Evolutionary conservation across 139 green algal species (phyloP), one percentile per base, ranked within the genome.

Genomic region (Volvox reticuliferus): DNA sequence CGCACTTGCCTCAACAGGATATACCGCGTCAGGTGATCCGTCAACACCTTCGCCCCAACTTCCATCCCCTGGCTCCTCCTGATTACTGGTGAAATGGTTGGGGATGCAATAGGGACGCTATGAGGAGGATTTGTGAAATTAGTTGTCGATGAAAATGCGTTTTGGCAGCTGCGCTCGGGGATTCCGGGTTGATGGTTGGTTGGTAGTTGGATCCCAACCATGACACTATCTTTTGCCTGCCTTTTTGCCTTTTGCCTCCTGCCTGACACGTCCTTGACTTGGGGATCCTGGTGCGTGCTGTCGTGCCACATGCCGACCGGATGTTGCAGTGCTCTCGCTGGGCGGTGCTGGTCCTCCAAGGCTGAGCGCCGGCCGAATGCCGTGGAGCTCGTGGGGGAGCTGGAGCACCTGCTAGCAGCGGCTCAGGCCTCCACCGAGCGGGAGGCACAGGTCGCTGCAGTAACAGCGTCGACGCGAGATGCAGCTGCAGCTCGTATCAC

Each of bases 301-400:
- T 9, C 44, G 9, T 55, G 44, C 44, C 44, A 55, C 9, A 55
- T 55, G 44, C 44, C 44, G 44, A 14, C 44, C 44, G 44, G 44
- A 55, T 55, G 5, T 55, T 44, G 19, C 83, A 88, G 83, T 28
- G 17, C 67, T 12, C 83, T 88, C 24, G 83, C 83, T 36, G 35
- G 13, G 2, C 83, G 83, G 35, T 88, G 83, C 83, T 88, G 67
- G 67, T 33, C 83, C 35, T 12, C 22, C 35, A 67, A 37, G 32
- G 63, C 83, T 26, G 26, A 80, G 67, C 83, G 83, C 24, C 83
- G 83, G 24, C 83, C 83, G 24, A 80, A 63, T 28, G 83, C 83
- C 83, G 18, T 33, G 2, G 67, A 88, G 22, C 83, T 88, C 14
- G 83, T 88, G 35, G 12, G 33, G 1, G 24, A 80, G 35, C 36